Evolutionary conservation across 139 green algal genomes (phyloP).

Genomic region (Pycnococcus provasolii): DNA sequence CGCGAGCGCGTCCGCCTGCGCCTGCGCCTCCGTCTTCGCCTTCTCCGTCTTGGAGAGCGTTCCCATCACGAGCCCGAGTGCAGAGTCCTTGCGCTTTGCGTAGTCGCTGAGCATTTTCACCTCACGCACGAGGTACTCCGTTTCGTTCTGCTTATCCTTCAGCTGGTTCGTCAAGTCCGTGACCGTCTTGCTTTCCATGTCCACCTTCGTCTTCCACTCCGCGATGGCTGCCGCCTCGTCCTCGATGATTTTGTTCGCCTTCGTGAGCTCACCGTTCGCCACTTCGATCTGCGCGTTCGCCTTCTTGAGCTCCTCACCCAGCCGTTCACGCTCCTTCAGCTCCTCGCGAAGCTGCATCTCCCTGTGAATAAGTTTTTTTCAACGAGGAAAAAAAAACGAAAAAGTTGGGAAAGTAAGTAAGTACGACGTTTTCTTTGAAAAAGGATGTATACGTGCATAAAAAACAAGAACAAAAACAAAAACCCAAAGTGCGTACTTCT

Average conservation of each 20-base stretch:
- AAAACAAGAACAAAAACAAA: no score
- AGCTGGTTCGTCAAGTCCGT: neutral
- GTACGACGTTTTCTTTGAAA: no score
- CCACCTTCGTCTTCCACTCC: neutral
- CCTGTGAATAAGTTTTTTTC: no score
- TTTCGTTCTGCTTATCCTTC: neutral
- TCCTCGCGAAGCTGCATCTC: no score
- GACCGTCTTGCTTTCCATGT: neutral
- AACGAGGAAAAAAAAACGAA: no score
- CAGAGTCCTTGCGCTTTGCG: neutral
- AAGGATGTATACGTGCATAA: no score
- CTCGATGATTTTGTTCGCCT: conserved; percentile 3
- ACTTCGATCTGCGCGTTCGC: neutral
- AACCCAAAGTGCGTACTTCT: no score
- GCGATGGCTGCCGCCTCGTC: neutral
- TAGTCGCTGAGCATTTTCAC: neutral
- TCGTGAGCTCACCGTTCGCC: neutral
- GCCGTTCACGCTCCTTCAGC: neutral
- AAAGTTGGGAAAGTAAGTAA: no score
- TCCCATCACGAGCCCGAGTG: neutral
- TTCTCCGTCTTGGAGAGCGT: no score
- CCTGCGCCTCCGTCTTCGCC: no score
- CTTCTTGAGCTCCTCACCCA: neutral
- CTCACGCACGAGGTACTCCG: neutral
- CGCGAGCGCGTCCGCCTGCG: no score